These are phyloP conservation scores for Fusarium anguioides DNA, from an alignment of 2,329 filamentous ascomycete species.

Conservation along the genomic window DNA sequence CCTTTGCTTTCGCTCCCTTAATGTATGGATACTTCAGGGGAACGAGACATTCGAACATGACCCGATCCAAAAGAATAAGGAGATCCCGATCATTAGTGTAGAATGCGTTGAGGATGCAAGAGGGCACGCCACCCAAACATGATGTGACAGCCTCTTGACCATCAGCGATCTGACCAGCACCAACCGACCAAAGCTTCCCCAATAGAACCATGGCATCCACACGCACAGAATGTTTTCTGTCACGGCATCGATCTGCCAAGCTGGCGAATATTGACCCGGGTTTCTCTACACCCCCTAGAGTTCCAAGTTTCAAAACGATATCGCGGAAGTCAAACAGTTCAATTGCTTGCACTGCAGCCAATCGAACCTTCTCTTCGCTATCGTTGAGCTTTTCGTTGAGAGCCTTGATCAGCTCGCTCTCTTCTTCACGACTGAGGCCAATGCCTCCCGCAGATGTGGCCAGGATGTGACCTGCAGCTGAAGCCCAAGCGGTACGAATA, in stretches of 20 bases:
- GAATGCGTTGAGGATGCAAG: conserved; percentile 84
- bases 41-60: conserved; percentile 88
- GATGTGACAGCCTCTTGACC: conserved; percentile 80
- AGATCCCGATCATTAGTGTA: conserved; percentile 92
- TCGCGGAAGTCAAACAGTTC: conserved; percentile 83
- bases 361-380: conserved; percentile 87
- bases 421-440: conserved; percentile 85
- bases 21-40: conserved; percentile 84
- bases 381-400: conserved; percentile 87
- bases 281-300: conserved; percentile 78
- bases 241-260: conserved; percentile 88
- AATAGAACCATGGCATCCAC: conserved; percentile 88
- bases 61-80: conserved; percentile 84
- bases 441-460: conserved; percentile 92
- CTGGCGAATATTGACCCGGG: conserved; percentile 82
- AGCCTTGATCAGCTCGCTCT: conserved; percentile 76
- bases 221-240: conserved; percentile 83
- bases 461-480: conserved; percentile 84
- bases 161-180: conserved; percentile 84
- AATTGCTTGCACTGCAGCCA: conserved; percentile 88
- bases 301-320: conserved; percentile 83
- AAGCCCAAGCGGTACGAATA: conserved; percentile 88
- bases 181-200: conserved; percentile 92
- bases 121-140: conserved; percentile 84
- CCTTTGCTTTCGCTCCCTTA: conserved; percentile 68